Base-by-base conservation (phyloP, 306 rosid species). In the Lotus japonicus region DNA sequence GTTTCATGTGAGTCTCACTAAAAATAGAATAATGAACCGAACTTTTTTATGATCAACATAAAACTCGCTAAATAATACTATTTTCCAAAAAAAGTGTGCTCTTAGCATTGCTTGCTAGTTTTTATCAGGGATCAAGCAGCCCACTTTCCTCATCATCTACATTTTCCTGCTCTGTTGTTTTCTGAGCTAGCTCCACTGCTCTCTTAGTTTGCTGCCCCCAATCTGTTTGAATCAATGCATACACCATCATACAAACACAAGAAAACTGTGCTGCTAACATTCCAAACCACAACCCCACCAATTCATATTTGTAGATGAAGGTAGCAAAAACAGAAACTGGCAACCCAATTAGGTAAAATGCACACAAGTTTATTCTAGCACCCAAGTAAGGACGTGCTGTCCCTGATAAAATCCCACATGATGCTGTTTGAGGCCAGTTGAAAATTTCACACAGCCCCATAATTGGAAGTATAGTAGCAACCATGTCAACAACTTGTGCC, bases 241-340 rank as follows among this genome's bases (percentile, higher is more conserved):
- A 81, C 4, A 84, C 55, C 96, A 92, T 73, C 97, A 90, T 88
- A 58, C 70, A 72, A 35, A 92, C 38, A 68, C 98, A 92, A 12
- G 96, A 82, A 17, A 71, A 28, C 51, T 92, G 97, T 16, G 98
- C 91, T 7, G 97, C 84, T 9, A 92, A 75, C 81, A 92, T 74
- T 53, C 98, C 98, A 65, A 50, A 56, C 98, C 97, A 92, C 13
- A 92, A 72, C 17, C 98, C 98, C 51, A 80, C 46, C 69, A 92
- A 86, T 10, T 89, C 98, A 41, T 71, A 23, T 9, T 68, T 68
- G 48, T 70, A 82, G 0, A 74, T 49, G 38, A 92, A 92, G 17
- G 88, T 41, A 7, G 81, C 76, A 3, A 86, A 36, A 14, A 90
- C 9, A 0, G 94, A 83, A 9, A 92, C 83, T 0, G 98, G 98